Conservation (phyloP, 1,284 basidiomycete species). For the Ustilago esculenta region DNA sequence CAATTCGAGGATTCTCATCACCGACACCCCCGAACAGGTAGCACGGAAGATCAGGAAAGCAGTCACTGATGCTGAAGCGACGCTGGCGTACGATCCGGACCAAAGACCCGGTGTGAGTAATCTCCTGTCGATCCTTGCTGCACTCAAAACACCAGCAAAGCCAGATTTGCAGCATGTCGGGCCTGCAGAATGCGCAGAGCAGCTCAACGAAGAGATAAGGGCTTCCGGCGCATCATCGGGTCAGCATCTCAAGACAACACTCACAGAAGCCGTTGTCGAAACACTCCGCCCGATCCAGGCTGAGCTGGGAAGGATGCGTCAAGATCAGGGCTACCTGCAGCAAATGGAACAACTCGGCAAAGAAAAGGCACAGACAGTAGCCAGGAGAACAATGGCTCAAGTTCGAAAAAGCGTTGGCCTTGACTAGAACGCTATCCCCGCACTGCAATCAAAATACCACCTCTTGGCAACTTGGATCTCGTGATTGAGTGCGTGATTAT, state of each 20-base stretch:
- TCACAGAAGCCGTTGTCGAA: slow-evolving; percentile 78
- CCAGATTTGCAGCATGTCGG: background rate
- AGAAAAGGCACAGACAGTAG: slow-evolving; percentile 74
- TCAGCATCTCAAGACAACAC: slow-evolving; percentile 78
- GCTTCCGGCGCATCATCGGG: slow-evolving; percentile 70
- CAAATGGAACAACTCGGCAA: slow-evolving; percentile 76
- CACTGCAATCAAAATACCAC: no score
- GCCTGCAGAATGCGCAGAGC: slow-evolving; percentile 67
- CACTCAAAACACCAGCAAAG: slow-evolving; percentile 66
- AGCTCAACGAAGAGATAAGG: slow-evolving; percentile 67
- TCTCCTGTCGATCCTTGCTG: slow-evolving; percentile 75
- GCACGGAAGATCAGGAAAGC: slow-evolving; percentile 79
- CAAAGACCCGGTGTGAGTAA: slow-evolving; percentile 84
- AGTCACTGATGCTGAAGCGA: slow-evolving; percentile 80
- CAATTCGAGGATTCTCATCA: slow-evolving; percentile 85
- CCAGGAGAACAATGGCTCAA: slow-evolving; percentile 75
- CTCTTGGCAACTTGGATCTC: no score
- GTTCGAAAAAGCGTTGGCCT: slow-evolving; percentile 79
- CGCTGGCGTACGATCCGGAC: slow-evolving; percentile 79
- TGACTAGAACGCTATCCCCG: slow-evolving; percentile 24
- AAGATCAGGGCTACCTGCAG: slow-evolving; percentile 75
- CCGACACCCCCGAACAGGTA: slow-evolving; percentile 77
- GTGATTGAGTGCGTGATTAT: background rate
- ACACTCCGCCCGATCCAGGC: slow-evolving; percentile 76
- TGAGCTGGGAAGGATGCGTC: slow-evolving; percentile 75